These are phyloP conservation scores for Penicillium dipodomyicola DNA, from an alignment of 495 filamentous ascomycete species.

Conservation along the genomic window DNA sequence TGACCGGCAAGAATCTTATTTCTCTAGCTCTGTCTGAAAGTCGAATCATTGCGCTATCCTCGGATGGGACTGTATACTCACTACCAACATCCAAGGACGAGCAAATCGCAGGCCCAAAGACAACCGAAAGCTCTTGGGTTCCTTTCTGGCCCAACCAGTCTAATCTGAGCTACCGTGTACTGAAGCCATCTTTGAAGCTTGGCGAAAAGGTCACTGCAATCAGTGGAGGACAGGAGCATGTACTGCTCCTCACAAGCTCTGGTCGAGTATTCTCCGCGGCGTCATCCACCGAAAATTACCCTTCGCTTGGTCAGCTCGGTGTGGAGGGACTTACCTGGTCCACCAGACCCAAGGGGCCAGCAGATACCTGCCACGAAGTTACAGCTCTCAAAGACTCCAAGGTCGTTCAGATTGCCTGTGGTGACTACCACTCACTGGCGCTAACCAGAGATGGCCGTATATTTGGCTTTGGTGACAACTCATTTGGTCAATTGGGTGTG, in stretches of 20 bases:
- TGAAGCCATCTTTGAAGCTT: slow-evolving; percentile 68
- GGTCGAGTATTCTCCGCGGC: slow-evolving; percentile 87
- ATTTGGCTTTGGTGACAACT: slow-evolving; percentile 92
- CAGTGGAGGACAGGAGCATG: slow-evolving; percentile 77
- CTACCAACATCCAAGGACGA: slow-evolving; percentile 72
- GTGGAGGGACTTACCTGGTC: slow-evolving; percentile 77
- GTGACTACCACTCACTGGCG: slow-evolving; percentile 82
- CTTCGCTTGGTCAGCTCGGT: slow-evolving; percentile 81
- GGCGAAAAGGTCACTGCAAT: slow-evolving; percentile 74
- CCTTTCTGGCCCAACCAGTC: slow-evolving; percentile 65
- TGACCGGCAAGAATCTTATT: slow-evolving; percentile 76
- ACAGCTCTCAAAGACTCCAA: slow-evolving; percentile 59
- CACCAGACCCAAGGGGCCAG: slow-evolving; percentile 72
- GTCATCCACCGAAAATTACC: slow-evolving; percentile 72
- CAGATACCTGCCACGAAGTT: slow-evolving; percentile 77
- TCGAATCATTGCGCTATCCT: slow-evolving; percentile 76
- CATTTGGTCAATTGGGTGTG: slow-evolving; percentile 79
- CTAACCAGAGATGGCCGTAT: slow-evolving; percentile 70
- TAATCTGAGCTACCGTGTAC: slow-evolving; percentile 63
- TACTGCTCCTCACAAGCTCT: slow-evolving; percentile 75
- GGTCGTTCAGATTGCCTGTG: slow-evolving; percentile 71
- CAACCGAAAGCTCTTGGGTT: slow-evolving; percentile 65
- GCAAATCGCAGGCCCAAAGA: slow-evolving; percentile 62
- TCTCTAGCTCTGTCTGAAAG: slow-evolving; percentile 73
- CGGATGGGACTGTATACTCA: slow-evolving; percentile 80